A percentile compares a stretch with the other conserved stretches of the same genome.
Evolutionary conservation across 1,284 basidiomycete species (phyloP).

Genomic region (Apiotrichum sp.): DNA sequence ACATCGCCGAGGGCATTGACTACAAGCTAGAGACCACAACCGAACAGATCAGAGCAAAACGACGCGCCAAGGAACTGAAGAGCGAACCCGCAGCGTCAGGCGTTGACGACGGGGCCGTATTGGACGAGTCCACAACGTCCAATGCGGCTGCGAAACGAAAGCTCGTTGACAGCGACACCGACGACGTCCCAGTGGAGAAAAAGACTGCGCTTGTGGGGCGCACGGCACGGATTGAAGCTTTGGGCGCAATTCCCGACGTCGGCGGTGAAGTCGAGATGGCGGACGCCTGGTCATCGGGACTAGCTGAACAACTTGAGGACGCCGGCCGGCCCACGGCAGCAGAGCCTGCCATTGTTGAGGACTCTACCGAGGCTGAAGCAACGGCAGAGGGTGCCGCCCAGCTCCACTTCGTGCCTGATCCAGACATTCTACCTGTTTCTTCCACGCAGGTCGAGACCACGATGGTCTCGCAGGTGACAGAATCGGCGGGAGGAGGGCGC

Average conservation of each 20-base stretch:
- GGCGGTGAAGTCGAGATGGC: background rate
- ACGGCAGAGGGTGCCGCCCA: background rate
- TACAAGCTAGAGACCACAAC: slow-evolving; percentile 24
- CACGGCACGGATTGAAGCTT: background rate
- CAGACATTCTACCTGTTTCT: background rate
- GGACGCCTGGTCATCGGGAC: background rate
- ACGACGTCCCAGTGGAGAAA: background rate
- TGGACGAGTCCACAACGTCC: no score
- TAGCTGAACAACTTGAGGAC: no score
- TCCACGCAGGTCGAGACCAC: no score
- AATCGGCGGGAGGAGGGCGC: no score
- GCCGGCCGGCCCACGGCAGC: no score
- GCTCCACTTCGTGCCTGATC: background rate
- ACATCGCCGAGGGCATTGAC: slow-evolving; percentile 19
- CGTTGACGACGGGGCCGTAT: no score
- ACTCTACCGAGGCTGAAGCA: background rate
- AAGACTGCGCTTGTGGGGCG: background rate
- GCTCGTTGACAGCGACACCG: background rate
- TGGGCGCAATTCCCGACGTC: background rate
- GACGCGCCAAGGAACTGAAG: slow-evolving; percentile 5
- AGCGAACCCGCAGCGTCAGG: no score
- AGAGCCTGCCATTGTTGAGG: no score
- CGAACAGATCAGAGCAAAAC: slow-evolving; percentile 14
- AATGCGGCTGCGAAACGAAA: no score
- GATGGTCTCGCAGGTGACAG: no score